These are phyloP conservation scores for Endoconidiophora laricicola DNA, from an alignment of 2,329 filamentous ascomycete genomes.

Conservation along the genomic window DNA sequence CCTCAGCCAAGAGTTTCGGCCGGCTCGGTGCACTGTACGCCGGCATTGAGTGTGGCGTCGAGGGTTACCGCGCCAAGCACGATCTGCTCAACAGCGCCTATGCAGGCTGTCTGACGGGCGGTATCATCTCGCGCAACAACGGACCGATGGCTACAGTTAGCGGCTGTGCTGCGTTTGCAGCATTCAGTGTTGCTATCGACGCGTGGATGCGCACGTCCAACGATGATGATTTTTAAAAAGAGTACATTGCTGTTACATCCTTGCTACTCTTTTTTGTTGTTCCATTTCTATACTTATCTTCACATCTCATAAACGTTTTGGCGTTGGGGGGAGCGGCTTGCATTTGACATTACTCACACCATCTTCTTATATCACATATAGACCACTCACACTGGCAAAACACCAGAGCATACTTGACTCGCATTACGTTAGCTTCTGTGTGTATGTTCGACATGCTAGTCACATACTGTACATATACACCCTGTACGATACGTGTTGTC, in stretches of 20 bases:
- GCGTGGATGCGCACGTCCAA: slow-evolving; percentile 70
- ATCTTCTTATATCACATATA: not conserved
- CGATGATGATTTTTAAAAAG: slow-evolving; percentile 26
- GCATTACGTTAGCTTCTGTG: not conserved
- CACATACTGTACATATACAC: not conserved
- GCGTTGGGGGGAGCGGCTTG: not conserved
- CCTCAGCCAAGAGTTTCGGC: slow-evolving; percentile 85
- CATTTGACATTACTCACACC: not conserved
- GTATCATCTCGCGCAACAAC: slow-evolving; percentile 68
- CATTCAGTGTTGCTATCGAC: slow-evolving; percentile 84
- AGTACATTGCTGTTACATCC: not conserved
- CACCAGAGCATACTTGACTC: not conserved
- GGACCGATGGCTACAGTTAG: slow-evolving; percentile 78
- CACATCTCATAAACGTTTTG: not conserved
- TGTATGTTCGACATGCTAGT: not conserved
- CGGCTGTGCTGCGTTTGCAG: slow-evolving; percentile 85
- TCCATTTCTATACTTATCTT: not conserved
- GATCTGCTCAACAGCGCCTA: slow-evolving; percentile 76
- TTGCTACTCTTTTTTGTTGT: slow-evolving; percentile 4
- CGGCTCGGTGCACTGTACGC: slow-evolving; percentile 81
- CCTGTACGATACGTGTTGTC: too few relatives aligned
- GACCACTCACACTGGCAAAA: not conserved
- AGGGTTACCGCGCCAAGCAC: slow-evolving; percentile 84
- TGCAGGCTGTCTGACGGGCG: slow-evolving; percentile 82
- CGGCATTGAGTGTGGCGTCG: slow-evolving; percentile 90